phyloP scores from a whole-genome alignment of 139 green algal genomes.

The Coelastrella sp. region DNA sequence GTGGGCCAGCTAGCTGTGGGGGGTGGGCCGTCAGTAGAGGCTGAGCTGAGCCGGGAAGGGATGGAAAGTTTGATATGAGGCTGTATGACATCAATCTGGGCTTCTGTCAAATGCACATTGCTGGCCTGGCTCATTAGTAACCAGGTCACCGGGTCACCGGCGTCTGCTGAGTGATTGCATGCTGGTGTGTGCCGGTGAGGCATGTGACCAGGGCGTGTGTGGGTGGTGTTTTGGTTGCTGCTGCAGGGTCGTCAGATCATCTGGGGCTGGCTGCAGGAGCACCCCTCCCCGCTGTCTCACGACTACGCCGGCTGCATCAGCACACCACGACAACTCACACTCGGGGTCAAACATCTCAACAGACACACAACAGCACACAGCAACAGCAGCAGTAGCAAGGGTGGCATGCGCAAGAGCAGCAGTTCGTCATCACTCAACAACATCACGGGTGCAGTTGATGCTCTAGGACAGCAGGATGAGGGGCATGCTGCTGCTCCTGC shows the following conservation, averaged over 20 bases:
- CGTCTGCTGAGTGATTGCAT: background rate
- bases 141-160: background rate
- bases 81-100: no score
- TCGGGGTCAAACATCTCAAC: slow-evolving; percentile 32
- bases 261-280: slow-evolving; percentile 90
- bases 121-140: background rate
- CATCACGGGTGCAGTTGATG: background rate
- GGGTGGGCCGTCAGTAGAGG: no score
- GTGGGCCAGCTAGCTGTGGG: slow-evolving; percentile 15
- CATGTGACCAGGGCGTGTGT: no score
- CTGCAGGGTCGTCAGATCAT: slow-evolving; percentile 75
- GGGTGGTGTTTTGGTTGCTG: background rate
- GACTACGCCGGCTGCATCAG: slow-evolving; percentile 89
- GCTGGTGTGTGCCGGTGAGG: background rate
- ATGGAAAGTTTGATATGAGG: no score
- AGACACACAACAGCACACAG: background rate
- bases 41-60: no score
- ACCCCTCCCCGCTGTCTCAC: slow-evolving; percentile 66
- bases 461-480: background rate
- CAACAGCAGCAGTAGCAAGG: slow-evolving; percentile 10
- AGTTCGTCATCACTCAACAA: background rate
- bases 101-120: no score
- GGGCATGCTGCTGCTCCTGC: background rate
- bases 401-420: slow-evolving; percentile 6
- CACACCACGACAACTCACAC: slow-evolving; percentile 75